A percentile compares a stretch with the other conserved stretches of the same genome.
Evolutionary conservation across 495 filamentous ascomycete species (phyloP).

Genomic region (Talaromyces stipitatus): DNA sequence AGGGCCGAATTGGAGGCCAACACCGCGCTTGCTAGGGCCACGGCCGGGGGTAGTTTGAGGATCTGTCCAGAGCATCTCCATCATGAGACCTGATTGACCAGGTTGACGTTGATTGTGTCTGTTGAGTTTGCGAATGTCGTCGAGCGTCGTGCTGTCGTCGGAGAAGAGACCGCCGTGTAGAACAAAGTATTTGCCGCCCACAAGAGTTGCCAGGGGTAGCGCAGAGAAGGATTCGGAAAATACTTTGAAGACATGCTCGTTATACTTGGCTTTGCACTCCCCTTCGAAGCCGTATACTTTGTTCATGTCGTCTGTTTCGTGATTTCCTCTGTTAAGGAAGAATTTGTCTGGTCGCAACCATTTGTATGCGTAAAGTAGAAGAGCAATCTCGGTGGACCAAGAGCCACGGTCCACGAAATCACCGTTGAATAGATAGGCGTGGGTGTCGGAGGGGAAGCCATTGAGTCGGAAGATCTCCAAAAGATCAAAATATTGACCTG

Average conservation of each 20-base stretch:
- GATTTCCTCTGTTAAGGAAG: conserved; percentile 97
- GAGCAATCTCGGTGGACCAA: conserved; percentile 93
- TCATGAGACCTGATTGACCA: conserved; percentile 95
- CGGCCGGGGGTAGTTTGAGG: conserved; percentile 79
- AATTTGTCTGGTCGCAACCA: conserved; percentile 81
- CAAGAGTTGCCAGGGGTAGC: conserved; percentile 82
- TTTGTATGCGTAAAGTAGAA: conserved; percentile 94
- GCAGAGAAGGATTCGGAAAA: conserved; percentile 99
- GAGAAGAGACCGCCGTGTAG: conserved; percentile 97
- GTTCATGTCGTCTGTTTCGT: conserved; percentile 99
- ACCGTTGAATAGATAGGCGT: conserved; percentile 96
- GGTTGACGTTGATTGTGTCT: conserved; percentile 90
- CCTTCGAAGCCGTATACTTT: conserved; percentile 97
- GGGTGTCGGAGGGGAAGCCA: conserved; percentile 72
- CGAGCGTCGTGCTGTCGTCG: conserved; percentile 84
- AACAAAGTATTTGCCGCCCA: conserved; percentile 86
- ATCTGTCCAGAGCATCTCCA: conserved; percentile 99
- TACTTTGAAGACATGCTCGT: conserved; percentile 88
- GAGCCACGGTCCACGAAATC: conserved; percentile 97
- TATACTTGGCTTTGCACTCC: conserved; percentile 97
- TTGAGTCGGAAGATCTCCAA: conserved; percentile 93
- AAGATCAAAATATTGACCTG: conserved; percentile 96
- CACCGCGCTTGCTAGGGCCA: conserved; percentile 92
- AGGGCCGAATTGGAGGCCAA: conserved; percentile 93
- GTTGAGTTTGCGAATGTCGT: conserved; percentile 89